Conservation (phyloP, 164 flowering plant genomes). For the Vitis rotundifolia region DNA sequence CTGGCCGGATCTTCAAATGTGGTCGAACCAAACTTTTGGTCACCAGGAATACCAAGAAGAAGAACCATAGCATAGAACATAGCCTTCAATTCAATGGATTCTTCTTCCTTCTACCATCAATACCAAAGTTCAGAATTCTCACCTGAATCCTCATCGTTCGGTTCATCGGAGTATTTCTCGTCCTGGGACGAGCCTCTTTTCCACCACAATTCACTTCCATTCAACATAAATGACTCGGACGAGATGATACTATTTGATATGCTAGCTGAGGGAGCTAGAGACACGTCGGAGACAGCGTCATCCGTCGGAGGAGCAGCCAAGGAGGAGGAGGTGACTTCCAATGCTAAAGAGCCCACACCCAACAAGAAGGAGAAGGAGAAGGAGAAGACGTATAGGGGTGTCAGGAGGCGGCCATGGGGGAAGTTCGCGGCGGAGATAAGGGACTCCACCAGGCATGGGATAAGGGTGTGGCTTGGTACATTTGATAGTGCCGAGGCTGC, state of each 20-base stretch:
- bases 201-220: conserved; percentile 21
- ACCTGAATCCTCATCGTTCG: conserved; percentile 16
- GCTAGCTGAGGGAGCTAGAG: conserved; percentile 12
- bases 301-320: background rate
- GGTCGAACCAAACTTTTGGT: background rate
- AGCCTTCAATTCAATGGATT: conserved; percentile 13
- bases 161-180: conserved; percentile 18
- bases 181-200: conserved; percentile 18
- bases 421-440: conserved; percentile 68
- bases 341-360: background rate
- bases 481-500: conserved; percentile 70
- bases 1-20: background rate
- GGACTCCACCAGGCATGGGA: conserved; percentile 61
- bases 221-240: conserved; percentile 35
- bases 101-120: conserved; percentile 5
- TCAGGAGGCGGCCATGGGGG: conserved; percentile 63
- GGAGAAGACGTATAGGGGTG: conserved; percentile 52
- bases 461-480: conserved; percentile 71
- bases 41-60: no score
- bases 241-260: conserved; percentile 34
- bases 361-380: background rate
- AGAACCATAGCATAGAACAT: no score
- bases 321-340: conserved; percentile 32
- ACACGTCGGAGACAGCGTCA: conserved; percentile 16
- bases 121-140: conserved; percentile 10